A percentile compares a stretch with the other conserved stretches of the same genome.
These are phyloP conservation scores for Samsoniella hepiali DNA, from an alignment of 2,329 filamentous ascomycete species.

Conservation along the genomic window DNA sequence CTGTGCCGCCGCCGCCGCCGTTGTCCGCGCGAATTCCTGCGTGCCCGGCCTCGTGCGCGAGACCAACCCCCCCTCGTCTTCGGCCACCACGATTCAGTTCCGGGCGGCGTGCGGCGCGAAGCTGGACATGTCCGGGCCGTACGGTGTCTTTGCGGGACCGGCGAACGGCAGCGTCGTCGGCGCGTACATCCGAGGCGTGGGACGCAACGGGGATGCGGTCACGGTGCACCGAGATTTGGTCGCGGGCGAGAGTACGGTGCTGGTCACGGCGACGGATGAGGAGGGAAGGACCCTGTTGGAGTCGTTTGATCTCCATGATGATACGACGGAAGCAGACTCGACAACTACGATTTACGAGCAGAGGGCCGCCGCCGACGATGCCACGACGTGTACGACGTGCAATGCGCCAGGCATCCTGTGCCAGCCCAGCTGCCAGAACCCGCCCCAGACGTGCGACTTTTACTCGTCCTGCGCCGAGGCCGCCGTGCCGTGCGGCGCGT, in stretches of 20 bases:
- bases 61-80: neutral
- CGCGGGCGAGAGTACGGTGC: neutral
- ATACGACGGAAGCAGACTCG: no score
- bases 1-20: neutral
- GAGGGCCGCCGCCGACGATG: no score
- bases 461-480: constrained; percentile 13
- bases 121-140: neutral
- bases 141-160: neutral
- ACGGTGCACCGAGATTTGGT: neutral
- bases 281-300: neutral
- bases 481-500: neutral
- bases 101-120: neutral
- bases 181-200: neutral
- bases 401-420: neutral
- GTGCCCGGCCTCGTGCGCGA: neutral
- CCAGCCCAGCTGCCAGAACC: constrained; percentile 6
- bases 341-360: neutral
- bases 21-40: neutral
- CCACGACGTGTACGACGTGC: neutral
- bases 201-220: neutral
- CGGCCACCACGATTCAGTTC: neutral
- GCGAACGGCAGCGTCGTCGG: neutral
- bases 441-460: constrained; percentile 1
- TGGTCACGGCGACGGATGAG: neutral
- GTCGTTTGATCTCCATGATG: neutral